These are phyloP conservation scores for Strombidium stylifer DNA, from an alignment of 73 alveolate species.

Conservation along the genomic window DNA sequence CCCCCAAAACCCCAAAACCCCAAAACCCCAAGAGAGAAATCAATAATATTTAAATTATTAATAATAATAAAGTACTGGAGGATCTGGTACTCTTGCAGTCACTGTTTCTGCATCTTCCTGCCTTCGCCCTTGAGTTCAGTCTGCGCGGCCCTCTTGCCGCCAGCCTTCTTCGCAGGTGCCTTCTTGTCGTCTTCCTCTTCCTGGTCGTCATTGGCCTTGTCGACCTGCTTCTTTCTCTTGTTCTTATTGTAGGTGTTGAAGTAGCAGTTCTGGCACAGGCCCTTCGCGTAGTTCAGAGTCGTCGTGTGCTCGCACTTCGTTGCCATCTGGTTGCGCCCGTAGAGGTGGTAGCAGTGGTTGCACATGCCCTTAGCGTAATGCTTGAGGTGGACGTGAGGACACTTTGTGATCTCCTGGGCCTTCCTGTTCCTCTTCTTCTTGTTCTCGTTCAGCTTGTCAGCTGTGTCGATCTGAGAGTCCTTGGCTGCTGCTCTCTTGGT, in stretches of 20 bases:
- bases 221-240: constrained; percentile 4
- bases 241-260: constrained; percentile 52
- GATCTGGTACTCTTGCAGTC: no score
- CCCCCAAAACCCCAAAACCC: no score
- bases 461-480: no score
- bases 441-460: background rate
- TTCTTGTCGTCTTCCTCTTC: no score
- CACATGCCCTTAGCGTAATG: constrained; percentile 79
- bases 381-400: constrained; percentile 64
- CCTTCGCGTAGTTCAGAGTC: constrained; percentile 55
- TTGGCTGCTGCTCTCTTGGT: no score
- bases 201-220: background rate
- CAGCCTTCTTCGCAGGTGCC: no score
- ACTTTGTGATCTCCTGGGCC: constrained; percentile 32
- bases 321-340: constrained; percentile 62
- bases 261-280: constrained; percentile 66
- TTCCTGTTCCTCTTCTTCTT: constrained; percentile 1
- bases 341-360: constrained; percentile 64
- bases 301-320: constrained; percentile 49
- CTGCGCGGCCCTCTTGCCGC: no score
- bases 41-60: no score
- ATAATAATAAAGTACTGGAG: no score
- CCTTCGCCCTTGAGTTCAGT: no score
- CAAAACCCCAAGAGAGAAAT: no score
- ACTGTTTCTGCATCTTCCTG: no score